A percentile compares a stretch with the other conserved stretches of the same genome.
phyloP scores from a whole-genome alignment of 2,329 filamentous ascomycete species.

The Reticulascus tulasneorum region DNA sequence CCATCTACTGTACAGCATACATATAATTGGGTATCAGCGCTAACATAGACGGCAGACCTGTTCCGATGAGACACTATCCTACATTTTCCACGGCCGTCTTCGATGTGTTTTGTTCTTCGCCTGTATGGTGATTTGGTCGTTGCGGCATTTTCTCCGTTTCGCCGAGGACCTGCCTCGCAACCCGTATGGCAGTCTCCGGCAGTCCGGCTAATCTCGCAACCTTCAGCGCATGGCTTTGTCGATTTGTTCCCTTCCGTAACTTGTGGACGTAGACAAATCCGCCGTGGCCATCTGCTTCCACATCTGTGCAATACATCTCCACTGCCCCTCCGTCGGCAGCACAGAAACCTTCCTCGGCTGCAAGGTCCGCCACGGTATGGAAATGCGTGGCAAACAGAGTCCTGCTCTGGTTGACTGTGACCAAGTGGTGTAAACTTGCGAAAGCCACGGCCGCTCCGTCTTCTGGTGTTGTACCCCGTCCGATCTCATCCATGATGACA shows the following conservation, averaged over 20 bases:
- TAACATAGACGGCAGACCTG: conserved; percentile 24
- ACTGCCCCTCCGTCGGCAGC: conserved; percentile 36
- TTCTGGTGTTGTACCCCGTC: conserved; percentile 87
- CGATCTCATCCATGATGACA: conserved; percentile 98
- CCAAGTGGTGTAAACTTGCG: conserved; percentile 81
- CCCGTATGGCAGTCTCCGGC: conserved; percentile 65
- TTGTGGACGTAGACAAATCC: conserved; percentile 86
- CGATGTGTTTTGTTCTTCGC: not conserved
- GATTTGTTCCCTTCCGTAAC: conserved; percentile 77
- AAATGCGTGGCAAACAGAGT: conserved; percentile 95
- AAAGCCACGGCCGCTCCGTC: conserved; percentile 89
- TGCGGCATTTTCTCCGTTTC: conserved; percentile 2
- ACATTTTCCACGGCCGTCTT: conserved; percentile 10
- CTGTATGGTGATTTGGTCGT: not conserved
- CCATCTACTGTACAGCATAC: conserved; percentile 14
- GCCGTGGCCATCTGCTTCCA: conserved; percentile 66
- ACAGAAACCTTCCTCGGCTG: conserved; percentile 45
- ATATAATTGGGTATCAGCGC: conserved; percentile 29
- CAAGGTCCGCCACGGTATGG: conserved; percentile 77
- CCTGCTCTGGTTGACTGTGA: conserved; percentile 71
- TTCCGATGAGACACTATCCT: not conserved
- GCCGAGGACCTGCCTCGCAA: conserved; percentile 58
- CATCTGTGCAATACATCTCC: conserved; percentile 83
- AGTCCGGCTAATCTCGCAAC: conserved; percentile 86
- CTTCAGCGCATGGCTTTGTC: conserved; percentile 85